phyloP scores from a whole-genome alignment of 768 basidiomycete genomes.

The Pleurotus ostreatus region DNA sequence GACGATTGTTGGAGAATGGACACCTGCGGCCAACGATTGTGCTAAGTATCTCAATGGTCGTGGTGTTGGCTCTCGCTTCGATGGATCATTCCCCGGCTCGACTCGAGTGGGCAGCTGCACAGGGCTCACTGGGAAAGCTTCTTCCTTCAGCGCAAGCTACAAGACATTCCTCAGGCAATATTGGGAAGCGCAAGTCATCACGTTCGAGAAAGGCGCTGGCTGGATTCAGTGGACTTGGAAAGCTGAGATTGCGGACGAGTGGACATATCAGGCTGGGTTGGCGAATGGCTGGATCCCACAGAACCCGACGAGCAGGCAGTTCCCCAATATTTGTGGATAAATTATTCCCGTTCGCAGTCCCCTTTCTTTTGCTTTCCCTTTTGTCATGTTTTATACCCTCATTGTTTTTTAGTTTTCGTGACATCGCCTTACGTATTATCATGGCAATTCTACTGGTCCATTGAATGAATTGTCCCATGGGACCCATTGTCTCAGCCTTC shows the following conservation, averaged over 20 bases:
- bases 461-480: too few relatives aligned
- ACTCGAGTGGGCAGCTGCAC: conserved; percentile 68
- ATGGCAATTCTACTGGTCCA: too few relatives aligned
- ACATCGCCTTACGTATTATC: too few relatives aligned
- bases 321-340: conserved; percentile 61
- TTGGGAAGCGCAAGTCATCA: conserved; percentile 81
- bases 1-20: conserved; percentile 89
- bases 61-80: conserved; percentile 62
- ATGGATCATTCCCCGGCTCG: conserved; percentile 63
- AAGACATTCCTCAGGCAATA: conserved; percentile 77
- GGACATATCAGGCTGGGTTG: conserved; percentile 84
- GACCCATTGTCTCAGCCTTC: too few relatives aligned
- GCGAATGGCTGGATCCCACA: conserved; percentile 81
- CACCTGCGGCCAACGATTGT: conserved; percentile 73
- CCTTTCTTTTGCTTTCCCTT: too few relatives aligned
- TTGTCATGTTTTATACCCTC: too few relatives aligned
- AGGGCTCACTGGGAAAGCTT: conserved; percentile 70
- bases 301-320: conserved; percentile 41
- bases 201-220: conserved; percentile 65
- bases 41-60: conserved; percentile 84
- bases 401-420: too few relatives aligned
- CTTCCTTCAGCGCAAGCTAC: conserved; percentile 70
- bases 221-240: conserved; percentile 90
- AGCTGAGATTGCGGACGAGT: conserved; percentile 79
- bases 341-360: too few relatives aligned